phyloP scores from a whole-genome alignment of 129 eudicot species.

The Glebionis coronaria region DNA sequence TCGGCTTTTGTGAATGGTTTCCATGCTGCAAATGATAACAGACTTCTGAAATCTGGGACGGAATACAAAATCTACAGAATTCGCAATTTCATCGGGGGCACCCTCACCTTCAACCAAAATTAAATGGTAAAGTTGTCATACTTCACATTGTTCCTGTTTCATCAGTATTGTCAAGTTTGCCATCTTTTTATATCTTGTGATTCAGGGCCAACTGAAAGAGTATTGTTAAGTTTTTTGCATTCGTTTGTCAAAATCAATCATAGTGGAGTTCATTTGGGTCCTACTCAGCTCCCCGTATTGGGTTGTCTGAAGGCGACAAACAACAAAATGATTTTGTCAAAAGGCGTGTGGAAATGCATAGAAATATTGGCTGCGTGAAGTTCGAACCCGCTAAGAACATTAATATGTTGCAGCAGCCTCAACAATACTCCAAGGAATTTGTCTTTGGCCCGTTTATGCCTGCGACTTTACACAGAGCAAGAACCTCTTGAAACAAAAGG shows the following conservation, averaged over 20 bases:
- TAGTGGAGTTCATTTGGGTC: constrained; percentile 73
- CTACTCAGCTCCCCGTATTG: constrained; percentile 71
- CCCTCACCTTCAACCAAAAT: constrained; percentile 47
- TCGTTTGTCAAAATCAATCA: constrained; percentile 84
- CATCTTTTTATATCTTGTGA: background rate
- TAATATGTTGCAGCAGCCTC: too few relatives aligned
- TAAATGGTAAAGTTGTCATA: constrained; percentile 51
- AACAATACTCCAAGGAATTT: too few relatives aligned
- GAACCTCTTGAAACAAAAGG: too few relatives aligned
- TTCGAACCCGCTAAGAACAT: too few relatives aligned
- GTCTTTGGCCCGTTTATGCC: too few relatives aligned
- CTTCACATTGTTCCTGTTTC: constrained; percentile 1
- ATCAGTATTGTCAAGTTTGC: constrained; percentile 16
- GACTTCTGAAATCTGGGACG: constrained; percentile 87
- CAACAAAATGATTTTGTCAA: too few relatives aligned
- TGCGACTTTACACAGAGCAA: too few relatives aligned
- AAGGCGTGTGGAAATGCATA: too few relatives aligned
- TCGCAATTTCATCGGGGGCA: constrained; percentile 49
- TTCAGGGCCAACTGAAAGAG: constrained; percentile 94
- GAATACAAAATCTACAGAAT: constrained; percentile 68
- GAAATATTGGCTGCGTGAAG: too few relatives aligned
- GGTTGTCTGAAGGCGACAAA: constrained; percentile 95
- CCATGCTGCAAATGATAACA: constrained; percentile 64
- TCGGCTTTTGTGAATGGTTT: constrained; percentile 70
- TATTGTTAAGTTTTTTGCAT: constrained; percentile 77